Evolutionary conservation across 75 land plant species (phyloP), one percentile per base, ranked within the genome.

Genomic region (Pinus taeda): DNA sequence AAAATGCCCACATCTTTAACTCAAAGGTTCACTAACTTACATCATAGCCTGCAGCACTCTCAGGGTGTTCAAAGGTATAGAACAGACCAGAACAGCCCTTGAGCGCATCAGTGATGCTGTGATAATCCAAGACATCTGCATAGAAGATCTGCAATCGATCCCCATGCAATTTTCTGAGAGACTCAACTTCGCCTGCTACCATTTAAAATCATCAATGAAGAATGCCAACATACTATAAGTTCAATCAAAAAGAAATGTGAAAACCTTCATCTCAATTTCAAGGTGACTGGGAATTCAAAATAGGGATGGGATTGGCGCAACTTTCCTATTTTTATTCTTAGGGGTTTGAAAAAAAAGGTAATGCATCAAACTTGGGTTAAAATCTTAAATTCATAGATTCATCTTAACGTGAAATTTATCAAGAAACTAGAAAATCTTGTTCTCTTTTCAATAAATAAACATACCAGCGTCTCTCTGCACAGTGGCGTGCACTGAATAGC

Each of bases 81-180:
- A 93, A 92, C 57, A 93, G 79, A 4, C 82, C 96, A n/a, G 77
- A 86, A 58, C 95, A 92, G 57, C 94, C 94, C 60, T 74, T 84
- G 22, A 90, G 53, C 15, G 91, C 96, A 56, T 86, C 85, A 39
- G 83, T 69, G 4, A 93, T 82, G 79, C 96, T 91, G 59, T 83
- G 85, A 70, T 92, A 93, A 80, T 90, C 92, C 57, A 93, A 86
- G 3, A 88, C 87, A 62, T 93, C 95, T 1, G 84, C 82, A 7
- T 77, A 75, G 71, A 88, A 81, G 6, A 93, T 71, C 73, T 79
- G 82, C 84, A 93, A 20, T 39, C 89, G 74, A 60, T 80, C 84
- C 57, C 67, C 85, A 15, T 24, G 21, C 74, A 73, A 14, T 55
- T 73, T 73, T 49, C 20, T 15, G 1, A 73, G 22, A 24, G 74